A percentile compares a stretch with the other conserved stretches of the same genome.
Conservation (phyloP, 208 protist species). For the Acanthamoeba lenticulata region DNA sequence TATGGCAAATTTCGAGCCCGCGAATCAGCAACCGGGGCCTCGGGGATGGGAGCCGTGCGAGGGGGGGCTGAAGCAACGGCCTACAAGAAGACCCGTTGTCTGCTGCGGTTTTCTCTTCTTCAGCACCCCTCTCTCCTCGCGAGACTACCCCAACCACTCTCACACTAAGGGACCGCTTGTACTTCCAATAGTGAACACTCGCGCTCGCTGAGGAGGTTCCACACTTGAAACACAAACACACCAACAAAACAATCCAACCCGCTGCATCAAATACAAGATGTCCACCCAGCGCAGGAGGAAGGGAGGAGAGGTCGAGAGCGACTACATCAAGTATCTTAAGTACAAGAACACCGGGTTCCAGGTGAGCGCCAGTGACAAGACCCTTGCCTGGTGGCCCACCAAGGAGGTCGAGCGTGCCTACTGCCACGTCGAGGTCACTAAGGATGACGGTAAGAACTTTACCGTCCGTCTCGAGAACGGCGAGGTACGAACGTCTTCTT, state of each 20-base stretch:
- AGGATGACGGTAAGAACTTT: constrained; percentile 74
- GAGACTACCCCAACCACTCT: background rate
- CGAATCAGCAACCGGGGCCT: background rate
- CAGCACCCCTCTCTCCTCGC: constrained; percentile 6
- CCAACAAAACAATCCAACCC: background rate
- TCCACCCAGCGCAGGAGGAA: background rate
- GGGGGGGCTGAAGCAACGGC: background rate
- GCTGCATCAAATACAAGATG: background rate
- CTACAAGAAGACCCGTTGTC: background rate
- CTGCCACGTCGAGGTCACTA: constrained; percentile 71
- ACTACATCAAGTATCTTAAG: constrained; percentile 79
- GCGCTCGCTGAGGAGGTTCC: background rate
- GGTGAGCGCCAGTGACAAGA: constrained; percentile 75
- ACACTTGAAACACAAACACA: background rate
- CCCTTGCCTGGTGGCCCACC: constrained; percentile 77
- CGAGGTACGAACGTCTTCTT: background rate
- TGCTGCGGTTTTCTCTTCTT: background rate
- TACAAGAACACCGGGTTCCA: constrained; percentile 73
- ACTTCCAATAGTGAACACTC: background rate
- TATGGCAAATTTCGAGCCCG: background rate
- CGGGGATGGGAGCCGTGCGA: background rate
- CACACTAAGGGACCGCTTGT: constrained; percentile 11
- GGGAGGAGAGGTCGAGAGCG: constrained; percentile 53
- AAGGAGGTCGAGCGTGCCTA: constrained; percentile 76
- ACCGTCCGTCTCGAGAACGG: constrained; percentile 62